These are phyloP conservation scores for Clonostachys rhizophaga DNA, from an alignment of 2,329 filamentous ascomycete genomes.

Conservation along the genomic window DNA sequence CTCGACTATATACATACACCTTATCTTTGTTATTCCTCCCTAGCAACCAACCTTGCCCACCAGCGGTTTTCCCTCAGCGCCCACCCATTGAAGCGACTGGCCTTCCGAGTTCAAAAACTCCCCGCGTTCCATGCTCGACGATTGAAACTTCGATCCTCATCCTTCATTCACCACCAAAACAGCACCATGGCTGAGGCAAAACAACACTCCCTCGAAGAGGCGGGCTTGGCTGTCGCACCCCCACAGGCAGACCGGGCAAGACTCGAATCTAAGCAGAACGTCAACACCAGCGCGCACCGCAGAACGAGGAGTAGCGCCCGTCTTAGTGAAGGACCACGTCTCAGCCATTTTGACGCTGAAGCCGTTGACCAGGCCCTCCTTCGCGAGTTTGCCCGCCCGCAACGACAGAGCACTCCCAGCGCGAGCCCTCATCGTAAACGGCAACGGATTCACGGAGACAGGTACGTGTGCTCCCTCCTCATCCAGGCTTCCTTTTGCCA, in stretches of 20 bases:
- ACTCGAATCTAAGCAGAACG: constrained; percentile 32
- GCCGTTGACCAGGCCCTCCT: constrained; percentile 45
- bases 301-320: constrained; percentile 26
- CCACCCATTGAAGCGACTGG: too few species aligned
- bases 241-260: constrained; percentile 35
- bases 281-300: constrained; percentile 23
- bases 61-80: too few species aligned
- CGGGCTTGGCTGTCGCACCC: constrained; percentile 32
- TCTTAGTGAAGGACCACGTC: constrained; percentile 25
- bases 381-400: constrained; percentile 44
- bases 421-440: constrained; percentile 54
- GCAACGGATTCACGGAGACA: constrained; percentile 55
- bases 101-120: too few species aligned
- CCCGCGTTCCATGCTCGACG: too few species aligned
- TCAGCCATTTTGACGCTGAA: constrained; percentile 39
- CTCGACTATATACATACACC: constrained; percentile 19
- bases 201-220: constrained; percentile 19
- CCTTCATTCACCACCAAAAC: too few species aligned
- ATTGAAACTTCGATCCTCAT: too few species aligned
- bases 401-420: constrained; percentile 46
- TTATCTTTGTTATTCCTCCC: constrained; percentile 8
- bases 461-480: constrained; percentile 32
- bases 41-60: too few species aligned
- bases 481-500: not conserved
- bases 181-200: constrained; percentile 20